Base-by-base conservation (phyloP, 768 basidiomycete species). In the Holtermannia corniformis region DNA sequence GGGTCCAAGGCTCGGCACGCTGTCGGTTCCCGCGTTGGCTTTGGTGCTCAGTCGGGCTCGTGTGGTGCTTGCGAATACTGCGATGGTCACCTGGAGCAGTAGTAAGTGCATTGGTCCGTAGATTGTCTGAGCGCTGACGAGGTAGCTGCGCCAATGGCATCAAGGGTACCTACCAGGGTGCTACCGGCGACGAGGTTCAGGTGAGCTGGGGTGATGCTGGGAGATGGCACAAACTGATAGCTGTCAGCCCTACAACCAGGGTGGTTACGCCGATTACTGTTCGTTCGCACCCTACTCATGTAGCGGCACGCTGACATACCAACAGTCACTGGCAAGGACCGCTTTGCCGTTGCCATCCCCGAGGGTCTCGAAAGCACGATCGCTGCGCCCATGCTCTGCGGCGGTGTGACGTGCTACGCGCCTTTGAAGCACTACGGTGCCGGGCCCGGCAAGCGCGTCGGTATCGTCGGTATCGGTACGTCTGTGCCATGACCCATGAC, bases 381-480 rank as follows among this genome's bases (percentile, higher is more conserved):
- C 5, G 64, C 68, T 3, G 72, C 72, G 3, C 73, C 73, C 19
- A 55, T 74, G 40, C 51, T 72, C 37, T 74, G 73, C 53, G 74
- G 72, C 16, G 75, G 75, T 44, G 55, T 71, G 7, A 75, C 75
- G 24, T 64, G 67, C 49, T 75, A 60, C 67, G 65, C 70, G 2
- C 74, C 74, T 3, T 56, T 75, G 25, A 72, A 75, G 19, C 70
- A 77, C 26, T 77, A 80, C 65, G 78, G 78, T 24, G 62, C 57
- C 51, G 82, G 81, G 0, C 80, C 81, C 0, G 82, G 82, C 28
- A 82, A 81, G 72, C 77, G 75, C 44, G 79, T 85, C 53, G 83
- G 82, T 37, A 72, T 85, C 43, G 74, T 84, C 49, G 82, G 82
- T n/a, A 77, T 85, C 44, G 82, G 82, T n/a, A n/a, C n/a, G n/a